These are phyloP conservation scores for Aspergillus flavus DNA, from an alignment of 2,329 filamentous ascomycete species.

Conservation along the genomic window DNA sequence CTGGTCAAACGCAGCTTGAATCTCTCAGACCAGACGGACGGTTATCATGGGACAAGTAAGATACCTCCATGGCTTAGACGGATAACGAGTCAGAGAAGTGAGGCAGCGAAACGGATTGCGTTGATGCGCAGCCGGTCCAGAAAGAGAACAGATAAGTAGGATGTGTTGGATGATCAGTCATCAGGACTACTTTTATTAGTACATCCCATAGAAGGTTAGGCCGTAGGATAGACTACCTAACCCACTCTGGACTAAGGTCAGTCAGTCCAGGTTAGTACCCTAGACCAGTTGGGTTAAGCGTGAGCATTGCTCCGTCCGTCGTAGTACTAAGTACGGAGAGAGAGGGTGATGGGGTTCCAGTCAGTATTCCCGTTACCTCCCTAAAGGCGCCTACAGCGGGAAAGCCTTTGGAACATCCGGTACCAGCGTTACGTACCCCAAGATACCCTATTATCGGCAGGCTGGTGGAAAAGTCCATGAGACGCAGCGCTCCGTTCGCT, in stretches of 20 bases:
- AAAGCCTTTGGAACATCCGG: background rate
- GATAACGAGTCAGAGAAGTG: conserved; percentile 3
- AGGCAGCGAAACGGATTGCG: conserved; percentile 5
- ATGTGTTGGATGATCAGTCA: conserved; percentile 7
- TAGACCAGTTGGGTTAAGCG: background rate
- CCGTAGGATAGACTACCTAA: background rate
- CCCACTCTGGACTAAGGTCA: background rate
- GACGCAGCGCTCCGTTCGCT: background rate
- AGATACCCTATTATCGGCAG: background rate
- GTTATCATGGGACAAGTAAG: conserved; percentile 3
- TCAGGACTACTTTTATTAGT: conserved; percentile 2
- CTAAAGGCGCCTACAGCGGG: conserved; percentile 3
- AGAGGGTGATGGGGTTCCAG: background rate
- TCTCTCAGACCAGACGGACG: background rate
- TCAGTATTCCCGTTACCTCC: conserved; percentile 3
- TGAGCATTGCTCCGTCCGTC: no score
- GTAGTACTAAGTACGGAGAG: background rate
- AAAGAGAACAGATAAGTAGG: background rate
- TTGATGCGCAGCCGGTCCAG: background rate
- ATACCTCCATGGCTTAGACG: background rate
- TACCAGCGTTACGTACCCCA: conserved; percentile 1
- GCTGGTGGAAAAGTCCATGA: background rate
- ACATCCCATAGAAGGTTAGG: background rate
- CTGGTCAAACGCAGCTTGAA: conserved; percentile 2
- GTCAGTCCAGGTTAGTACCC: background rate